A percentile compares a stretch with the other conserved stretches of the same genome.
Evolutionary conservation across 371 early-diverging fungal genomes (phyloP).

Genomic region (Mortierella sp.): DNA sequence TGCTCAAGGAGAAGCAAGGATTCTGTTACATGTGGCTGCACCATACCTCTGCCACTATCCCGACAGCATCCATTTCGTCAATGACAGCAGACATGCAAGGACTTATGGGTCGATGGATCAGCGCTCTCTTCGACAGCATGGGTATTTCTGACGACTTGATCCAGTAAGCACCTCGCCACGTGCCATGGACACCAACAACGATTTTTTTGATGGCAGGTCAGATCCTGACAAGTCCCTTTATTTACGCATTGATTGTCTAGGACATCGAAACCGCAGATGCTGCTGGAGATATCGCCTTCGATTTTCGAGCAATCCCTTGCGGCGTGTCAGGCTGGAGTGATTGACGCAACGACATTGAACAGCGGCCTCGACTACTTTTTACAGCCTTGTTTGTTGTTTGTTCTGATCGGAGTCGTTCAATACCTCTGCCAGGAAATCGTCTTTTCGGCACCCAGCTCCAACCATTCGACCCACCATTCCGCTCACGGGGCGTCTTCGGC

Average conservation of each 20-base stretch:
- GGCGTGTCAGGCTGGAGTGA: slow-evolving; percentile 53
- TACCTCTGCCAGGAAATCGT: slow-evolving; percentile 54
- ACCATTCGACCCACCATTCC: not conserved
- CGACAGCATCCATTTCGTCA: slow-evolving; percentile 30
- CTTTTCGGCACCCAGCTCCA: slow-evolving; percentile 27
- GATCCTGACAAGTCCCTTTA: not conserved
- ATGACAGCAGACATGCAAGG: slow-evolving; percentile 51
- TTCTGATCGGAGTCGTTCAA: slow-evolving; percentile 51
- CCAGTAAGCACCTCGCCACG: slow-evolving; percentile 37
- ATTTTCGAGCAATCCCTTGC: slow-evolving; percentile 56
- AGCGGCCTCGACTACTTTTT: slow-evolving; percentile 53
- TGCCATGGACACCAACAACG: too few relatives aligned
- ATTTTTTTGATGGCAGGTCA: not conserved
- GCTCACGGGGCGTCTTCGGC: slow-evolving; percentile 2
- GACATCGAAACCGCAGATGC: slow-evolving; percentile 56
- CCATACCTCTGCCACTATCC: slow-evolving; percentile 48
- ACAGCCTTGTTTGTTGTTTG: slow-evolving; percentile 52
- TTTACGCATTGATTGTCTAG: slow-evolving; percentile 3
- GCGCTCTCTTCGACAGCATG: slow-evolving; percentile 54
- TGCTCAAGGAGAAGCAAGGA: slow-evolving; percentile 41
- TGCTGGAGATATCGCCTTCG: slow-evolving; percentile 51
- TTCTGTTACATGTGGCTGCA: slow-evolving; percentile 55
- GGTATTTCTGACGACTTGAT: slow-evolving; percentile 55
- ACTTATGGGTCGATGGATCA: slow-evolving; percentile 52
- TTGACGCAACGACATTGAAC: slow-evolving; percentile 43